These are phyloP conservation scores for Turritis glabra DNA, from an alignment of 345 rosid species.

Conservation along the genomic window DNA sequence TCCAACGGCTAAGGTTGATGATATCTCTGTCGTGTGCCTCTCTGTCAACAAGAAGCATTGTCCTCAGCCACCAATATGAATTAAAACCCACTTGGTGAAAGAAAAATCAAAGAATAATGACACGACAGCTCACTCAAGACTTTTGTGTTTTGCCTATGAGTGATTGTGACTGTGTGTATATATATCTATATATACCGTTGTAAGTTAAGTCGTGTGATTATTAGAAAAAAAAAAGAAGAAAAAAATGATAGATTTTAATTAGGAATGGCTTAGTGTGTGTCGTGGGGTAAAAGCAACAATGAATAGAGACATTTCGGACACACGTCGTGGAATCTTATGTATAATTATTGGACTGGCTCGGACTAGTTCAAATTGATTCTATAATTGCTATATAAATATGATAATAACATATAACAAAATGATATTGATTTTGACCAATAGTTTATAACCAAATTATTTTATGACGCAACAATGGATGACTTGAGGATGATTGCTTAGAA, in stretches of 20 bases:
- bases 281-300: slow-evolving; percentile 32
- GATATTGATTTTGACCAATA: slow-evolving; percentile 4
- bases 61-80: slow-evolving; percentile 17
- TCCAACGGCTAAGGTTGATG: slow-evolving; percentile 64
- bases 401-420: slow-evolving; percentile 22
- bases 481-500: slow-evolving; percentile 11
- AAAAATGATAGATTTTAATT: background rate
- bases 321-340: slow-evolving; percentile 10
- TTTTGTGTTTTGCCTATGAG: slow-evolving; percentile 1
- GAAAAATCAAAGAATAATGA: background rate
- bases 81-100: background rate
- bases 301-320: slow-evolving; percentile 19
- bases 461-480: background rate
- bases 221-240: background rate
- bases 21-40: slow-evolving; percentile 67
- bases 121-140: slow-evolving; percentile 18
- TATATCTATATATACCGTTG: background rate
- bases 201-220: slow-evolving; percentile 3
- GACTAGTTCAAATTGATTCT: slow-evolving; percentile 6
- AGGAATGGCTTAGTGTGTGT: slow-evolving; percentile 25
- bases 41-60: slow-evolving; percentile 39
- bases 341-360: background rate
- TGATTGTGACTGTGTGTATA: background rate
- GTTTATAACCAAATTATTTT: background rate
- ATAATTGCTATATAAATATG: background rate